Evolutionary conservation across 2,329 filamentous ascomycete species (phyloP), one percentile per base, ranked within the genome.

Genomic region (Calonectria fujianensis): DNA sequence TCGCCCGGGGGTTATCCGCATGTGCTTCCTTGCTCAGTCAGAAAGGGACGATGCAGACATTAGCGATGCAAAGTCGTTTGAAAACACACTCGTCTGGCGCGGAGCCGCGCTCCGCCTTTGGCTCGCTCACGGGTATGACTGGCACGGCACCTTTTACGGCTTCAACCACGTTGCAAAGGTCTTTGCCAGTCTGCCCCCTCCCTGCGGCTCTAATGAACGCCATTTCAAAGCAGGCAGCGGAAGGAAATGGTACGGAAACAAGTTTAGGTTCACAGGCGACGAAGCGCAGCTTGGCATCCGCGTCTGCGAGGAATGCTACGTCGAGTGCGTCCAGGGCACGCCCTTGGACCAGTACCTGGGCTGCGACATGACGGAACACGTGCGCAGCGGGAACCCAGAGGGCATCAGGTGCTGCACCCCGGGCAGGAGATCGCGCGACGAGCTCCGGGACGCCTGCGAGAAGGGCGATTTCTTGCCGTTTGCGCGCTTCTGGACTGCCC

Each of bases 261-360:
- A 69, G 2, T 73, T 51, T 29, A 31, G 57, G 27, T 67, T 54
- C 20, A 16, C 50, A n/a, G 71, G 71, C 14, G 71, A 73, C 16
- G 71, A 73, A 4, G 9, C 27, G 9, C 37, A 65, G 29, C 48
- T 69, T 3, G 71, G 66, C 0, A 70, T 73, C 27, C 32, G 61
- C 18, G 52, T 75, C 10, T 75, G 73, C 14, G 69, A 72, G 37
- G 73, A 75, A 16, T 75, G 73, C 57, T 75, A 54, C n/a, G 14
- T 16, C 2, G 39, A 75, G n/a, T 72, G 52, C 37, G 37, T 75
- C 63, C 69, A 73, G 27, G 73, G 29, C 13, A 69, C 73, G 10
- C 35, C 54, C 16, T 16, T 75, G 35, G 73, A 75, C 18, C 65
- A 27, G 27, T 72, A 69, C 29, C 31, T 70, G 8, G 71, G 71